Percentiles rank a stretch among this genome's conserved stretches.
Conservation (phyloP, 2,329 filamentous ascomycete genomes). For the Ceratocystis destructans region DNA sequence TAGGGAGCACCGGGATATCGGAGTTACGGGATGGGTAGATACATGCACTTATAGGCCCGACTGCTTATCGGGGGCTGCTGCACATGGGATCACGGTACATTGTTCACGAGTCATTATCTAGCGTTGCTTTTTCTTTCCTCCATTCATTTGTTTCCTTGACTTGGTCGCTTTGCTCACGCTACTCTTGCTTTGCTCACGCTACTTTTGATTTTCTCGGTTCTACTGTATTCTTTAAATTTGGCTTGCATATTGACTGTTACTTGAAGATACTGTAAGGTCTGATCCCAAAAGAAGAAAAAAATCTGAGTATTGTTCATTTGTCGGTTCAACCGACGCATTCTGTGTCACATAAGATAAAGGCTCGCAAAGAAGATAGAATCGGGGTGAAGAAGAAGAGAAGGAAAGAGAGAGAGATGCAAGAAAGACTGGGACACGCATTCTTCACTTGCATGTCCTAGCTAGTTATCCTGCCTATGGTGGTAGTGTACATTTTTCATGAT, state of each 20-base stretch:
- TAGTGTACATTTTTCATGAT: neutral
- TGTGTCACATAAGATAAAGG: constrained; percentile 1
- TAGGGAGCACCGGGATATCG: neutral
- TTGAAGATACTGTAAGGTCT: neutral
- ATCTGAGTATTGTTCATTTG: neutral
- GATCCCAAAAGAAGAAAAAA: neutral
- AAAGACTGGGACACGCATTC: neutral
- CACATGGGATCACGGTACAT: neutral
- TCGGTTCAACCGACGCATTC: neutral
- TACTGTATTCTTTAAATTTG: neutral
- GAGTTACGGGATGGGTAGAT: too few relatives aligned
- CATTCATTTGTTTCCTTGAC: neutral
- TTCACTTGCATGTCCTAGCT: neutral
- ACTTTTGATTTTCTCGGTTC: neutral
- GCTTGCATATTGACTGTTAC: neutral
- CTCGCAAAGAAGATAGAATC: neutral
- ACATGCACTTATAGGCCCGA: too few relatives aligned
- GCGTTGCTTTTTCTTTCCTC: neutral
- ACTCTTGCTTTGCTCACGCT: too few relatives aligned
- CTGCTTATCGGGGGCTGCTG: neutral
- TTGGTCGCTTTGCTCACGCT: too few relatives aligned
- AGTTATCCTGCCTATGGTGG: neutral
- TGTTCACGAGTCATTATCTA: neutral
- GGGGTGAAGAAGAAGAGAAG: constrained; percentile 2
- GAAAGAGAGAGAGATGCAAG: neutral